phyloP scores from a whole-genome alignment of 192 early-diverging fungal genomes.

The Diversispora epigaea region DNA sequence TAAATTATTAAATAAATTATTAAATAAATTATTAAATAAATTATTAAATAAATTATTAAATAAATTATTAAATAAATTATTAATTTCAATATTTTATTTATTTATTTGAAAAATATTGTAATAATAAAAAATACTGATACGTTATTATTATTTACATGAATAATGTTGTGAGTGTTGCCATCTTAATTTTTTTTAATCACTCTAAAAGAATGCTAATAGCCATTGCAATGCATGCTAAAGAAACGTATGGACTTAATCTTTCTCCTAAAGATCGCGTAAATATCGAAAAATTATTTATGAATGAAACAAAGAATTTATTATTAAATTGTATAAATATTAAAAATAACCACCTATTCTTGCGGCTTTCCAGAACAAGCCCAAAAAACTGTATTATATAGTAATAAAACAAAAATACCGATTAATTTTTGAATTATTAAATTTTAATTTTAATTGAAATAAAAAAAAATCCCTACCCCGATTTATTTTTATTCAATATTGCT shows the following conservation, averaged over 20 bases:
- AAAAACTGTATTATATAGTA: conserved; percentile 45
- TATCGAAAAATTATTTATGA: background rate
- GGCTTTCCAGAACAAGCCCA: conserved; percentile 93
- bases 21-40: no score
- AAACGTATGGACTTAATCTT: conserved; percentile 90
- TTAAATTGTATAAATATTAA: background rate
- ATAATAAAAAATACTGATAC: no score
- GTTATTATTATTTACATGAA: no score
- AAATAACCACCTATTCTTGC: conserved; percentile 77
- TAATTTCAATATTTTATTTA: no score
- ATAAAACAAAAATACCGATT: conserved; percentile 2
- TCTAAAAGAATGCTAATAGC: conserved; percentile 60
- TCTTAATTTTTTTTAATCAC: background rate
- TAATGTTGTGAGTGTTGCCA: no score
- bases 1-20: no score
- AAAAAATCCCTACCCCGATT: conserved; percentile 60
- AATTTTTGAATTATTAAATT: background rate
- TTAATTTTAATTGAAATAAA: background rate
- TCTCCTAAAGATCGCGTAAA: conserved; percentile 7
- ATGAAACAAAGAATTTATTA: background rate
- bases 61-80: no score
- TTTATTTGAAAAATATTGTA: no score
- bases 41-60: no score
- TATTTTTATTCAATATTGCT: conserved; percentile 81
- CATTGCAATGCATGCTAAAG: conserved; percentile 86